Percentiles rank a stretch among this genome's conserved stretches.
These are phyloP conservation scores for Cladosporium sp. DNA, from an alignment of 2,329 filamentous ascomycete genomes.

Conservation along the genomic window DNA sequence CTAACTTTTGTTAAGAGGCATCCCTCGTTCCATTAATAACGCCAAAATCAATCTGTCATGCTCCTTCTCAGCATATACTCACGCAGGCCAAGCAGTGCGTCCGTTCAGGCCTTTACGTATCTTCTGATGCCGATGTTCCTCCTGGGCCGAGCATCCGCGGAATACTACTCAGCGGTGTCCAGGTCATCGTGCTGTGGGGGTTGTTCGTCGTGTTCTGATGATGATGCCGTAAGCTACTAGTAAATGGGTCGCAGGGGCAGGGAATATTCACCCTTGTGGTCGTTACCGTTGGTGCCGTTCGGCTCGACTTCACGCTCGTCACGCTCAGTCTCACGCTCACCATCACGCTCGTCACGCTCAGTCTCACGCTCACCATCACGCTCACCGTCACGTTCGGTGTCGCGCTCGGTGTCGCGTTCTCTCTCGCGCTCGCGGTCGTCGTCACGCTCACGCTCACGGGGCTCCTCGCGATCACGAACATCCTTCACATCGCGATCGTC, in stretches of 20 bases:
- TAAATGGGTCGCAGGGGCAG: conserved; percentile 2
- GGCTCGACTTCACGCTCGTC: conserved; percentile 37
- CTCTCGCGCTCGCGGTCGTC: conserved; percentile 60
- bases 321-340: conserved; percentile 58
- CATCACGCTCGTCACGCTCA: conserved; percentile 37
- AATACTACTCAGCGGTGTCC: conserved; percentile 78
- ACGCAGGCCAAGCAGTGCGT: conserved; percentile 6
- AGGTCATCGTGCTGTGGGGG: conserved; percentile 89
- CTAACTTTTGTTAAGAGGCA: conserved; percentile 20
- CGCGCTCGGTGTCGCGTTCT: conserved; percentile 48
- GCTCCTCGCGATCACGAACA: conserved; percentile 59
- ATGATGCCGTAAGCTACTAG: conserved; percentile 30
- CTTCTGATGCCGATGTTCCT: conserved; percentile 4
- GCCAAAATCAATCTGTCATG: conserved; percentile 13
- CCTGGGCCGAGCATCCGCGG: background rate
- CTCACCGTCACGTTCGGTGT: conserved; percentile 64
- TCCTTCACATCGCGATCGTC: conserved; percentile 65
- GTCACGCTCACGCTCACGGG: conserved; percentile 40
- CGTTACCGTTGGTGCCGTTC: conserved; percentile 67
- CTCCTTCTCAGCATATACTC: conserved; percentile 12
- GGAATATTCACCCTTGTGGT: conserved; percentile 72
- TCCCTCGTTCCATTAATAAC: conserved; percentile 19
- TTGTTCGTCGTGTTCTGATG: conserved; percentile 63
- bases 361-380: conserved; percentile 65
- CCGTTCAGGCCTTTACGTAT: background rate